Evolutionary conservation across 768 basidiomycete genomes (phyloP).

Genomic region (Pholiota molesta): DNA sequence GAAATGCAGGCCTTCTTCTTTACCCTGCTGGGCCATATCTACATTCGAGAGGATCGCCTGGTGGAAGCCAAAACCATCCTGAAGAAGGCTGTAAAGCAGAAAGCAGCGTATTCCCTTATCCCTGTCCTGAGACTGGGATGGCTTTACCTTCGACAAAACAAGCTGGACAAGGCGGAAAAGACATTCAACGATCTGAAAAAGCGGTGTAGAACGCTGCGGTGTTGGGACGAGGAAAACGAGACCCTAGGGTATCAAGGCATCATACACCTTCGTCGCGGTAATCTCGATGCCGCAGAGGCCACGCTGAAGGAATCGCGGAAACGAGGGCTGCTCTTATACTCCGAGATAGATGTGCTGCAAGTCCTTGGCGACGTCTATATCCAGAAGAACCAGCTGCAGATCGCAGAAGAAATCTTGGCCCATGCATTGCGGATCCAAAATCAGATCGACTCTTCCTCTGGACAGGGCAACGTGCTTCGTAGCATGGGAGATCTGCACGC

Average conservation of each 20-base stretch:
- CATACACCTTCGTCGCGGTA: slow-evolving; percentile 2
- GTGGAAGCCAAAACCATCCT: neutral
- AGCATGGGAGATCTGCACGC: slow-evolving; percentile 4
- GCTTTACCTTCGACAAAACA: slow-evolving; percentile 1
- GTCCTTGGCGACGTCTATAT: slow-evolving; percentile 2
- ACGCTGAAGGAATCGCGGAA: neutral
- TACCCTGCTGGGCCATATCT: slow-evolving; percentile 7
- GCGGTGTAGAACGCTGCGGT: neutral
- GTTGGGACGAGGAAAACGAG: slow-evolving; percentile 1
- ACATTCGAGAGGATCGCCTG: slow-evolving; percentile 5
- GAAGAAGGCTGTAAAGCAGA: slow-evolving; percentile 5
- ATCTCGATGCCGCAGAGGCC: slow-evolving; percentile 1
- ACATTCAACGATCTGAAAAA: neutral
- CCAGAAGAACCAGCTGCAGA: neutral
- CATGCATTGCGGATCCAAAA: slow-evolving; percentile 4
- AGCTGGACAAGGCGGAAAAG: slow-evolving; percentile 4
- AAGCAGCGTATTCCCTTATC: neutral
- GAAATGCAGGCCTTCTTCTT: slow-evolving; percentile 5
- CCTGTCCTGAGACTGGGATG: slow-evolving; percentile 3
- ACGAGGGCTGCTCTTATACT: slow-evolving; percentile 4
- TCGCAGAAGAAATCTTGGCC: slow-evolving; percentile 1
- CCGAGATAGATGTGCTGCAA: slow-evolving; percentile 5
- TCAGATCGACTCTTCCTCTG: slow-evolving; percentile 4
- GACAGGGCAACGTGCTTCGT: slow-evolving; percentile 4
- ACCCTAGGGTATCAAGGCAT: neutral